Conservation (phyloP, 805 yeast genomes). For the Wickerhamiella siamensis region DNA sequence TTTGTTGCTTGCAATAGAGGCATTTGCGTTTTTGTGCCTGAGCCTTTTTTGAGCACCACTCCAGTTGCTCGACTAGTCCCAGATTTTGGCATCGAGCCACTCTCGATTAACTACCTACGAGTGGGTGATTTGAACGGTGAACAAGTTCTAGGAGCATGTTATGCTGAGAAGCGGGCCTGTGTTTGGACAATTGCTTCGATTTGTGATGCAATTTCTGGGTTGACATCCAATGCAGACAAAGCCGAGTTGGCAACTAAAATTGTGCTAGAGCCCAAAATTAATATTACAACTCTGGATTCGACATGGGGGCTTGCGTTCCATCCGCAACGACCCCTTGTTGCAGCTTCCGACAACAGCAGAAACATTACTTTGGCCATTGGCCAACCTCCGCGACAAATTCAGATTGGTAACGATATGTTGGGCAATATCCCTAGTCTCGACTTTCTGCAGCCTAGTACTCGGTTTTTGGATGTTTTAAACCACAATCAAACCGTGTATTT, state of each 20-base stretch:
- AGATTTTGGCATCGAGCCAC: too few species aligned
- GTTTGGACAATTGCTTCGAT: background rate
- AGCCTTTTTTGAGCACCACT: too few species aligned
- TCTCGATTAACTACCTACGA: background rate
- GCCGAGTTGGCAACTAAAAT: background rate
- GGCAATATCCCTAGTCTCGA: conserved; percentile 1
- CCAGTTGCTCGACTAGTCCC: too few species aligned
- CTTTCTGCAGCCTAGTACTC: background rate
- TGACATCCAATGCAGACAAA: background rate
- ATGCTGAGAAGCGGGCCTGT: background rate
- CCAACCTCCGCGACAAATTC: background rate
- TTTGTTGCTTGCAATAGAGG: too few species aligned
- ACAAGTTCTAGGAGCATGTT: conserved; percentile 1
- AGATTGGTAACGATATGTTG: background rate
- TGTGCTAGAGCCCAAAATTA: background rate
- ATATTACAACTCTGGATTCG: background rate
- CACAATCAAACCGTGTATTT: background rate
- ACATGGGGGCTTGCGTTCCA: conserved; percentile 2
- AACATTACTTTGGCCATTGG: background rate
- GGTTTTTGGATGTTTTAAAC: background rate
- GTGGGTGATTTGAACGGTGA: background rate
- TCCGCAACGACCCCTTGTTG: background rate
- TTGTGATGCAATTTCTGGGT: background rate
- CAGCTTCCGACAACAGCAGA: background rate
- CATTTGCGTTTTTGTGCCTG: too few species aligned